phyloP scores from a whole-genome alignment of 208 protist genomes.

The Trichomonas tenax region DNA sequence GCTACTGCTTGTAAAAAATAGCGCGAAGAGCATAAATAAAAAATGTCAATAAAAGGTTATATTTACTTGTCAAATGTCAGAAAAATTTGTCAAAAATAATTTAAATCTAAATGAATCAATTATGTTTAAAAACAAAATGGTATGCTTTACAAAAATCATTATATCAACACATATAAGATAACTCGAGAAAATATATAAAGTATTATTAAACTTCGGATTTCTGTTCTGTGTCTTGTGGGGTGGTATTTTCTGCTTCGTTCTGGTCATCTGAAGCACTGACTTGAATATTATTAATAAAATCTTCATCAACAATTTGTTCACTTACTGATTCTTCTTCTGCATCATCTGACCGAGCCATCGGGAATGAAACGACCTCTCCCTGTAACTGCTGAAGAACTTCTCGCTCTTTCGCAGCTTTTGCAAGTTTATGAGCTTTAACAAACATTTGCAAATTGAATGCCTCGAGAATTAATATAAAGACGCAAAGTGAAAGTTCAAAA shows the following conservation, averaged over 20 bases:
- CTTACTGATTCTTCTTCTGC: not conserved
- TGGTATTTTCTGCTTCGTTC: too few relatives aligned
- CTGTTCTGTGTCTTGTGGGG: too few relatives aligned
- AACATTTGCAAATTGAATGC: not conserved
- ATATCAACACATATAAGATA: too few relatives aligned
- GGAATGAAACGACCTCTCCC: not conserved
- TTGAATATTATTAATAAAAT: not conserved
- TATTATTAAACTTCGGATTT: too few relatives aligned
- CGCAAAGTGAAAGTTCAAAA: not conserved
- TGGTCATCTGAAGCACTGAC: not conserved
- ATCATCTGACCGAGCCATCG: not conserved
- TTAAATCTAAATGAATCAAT: too few relatives aligned
- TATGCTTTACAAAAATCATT: too few relatives aligned
- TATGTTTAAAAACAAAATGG: too few relatives aligned
- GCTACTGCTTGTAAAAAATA: not conserved
- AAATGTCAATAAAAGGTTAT: too few relatives aligned
- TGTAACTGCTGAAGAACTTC: not conserved
- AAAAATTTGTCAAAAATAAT: too few relatives aligned
- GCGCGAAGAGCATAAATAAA: not conserved
- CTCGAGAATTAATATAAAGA: not conserved
- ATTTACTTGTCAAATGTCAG: too few relatives aligned
- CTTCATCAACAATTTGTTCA: not conserved
- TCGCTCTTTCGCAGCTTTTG: not conserved
- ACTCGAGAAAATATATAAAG: too few relatives aligned
- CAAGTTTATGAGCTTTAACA: not conserved